These are phyloP conservation scores for Pseudopithomyces chartarum DNA, from an alignment of 2,329 filamentous ascomycete species.

Conservation along the genomic window DNA sequence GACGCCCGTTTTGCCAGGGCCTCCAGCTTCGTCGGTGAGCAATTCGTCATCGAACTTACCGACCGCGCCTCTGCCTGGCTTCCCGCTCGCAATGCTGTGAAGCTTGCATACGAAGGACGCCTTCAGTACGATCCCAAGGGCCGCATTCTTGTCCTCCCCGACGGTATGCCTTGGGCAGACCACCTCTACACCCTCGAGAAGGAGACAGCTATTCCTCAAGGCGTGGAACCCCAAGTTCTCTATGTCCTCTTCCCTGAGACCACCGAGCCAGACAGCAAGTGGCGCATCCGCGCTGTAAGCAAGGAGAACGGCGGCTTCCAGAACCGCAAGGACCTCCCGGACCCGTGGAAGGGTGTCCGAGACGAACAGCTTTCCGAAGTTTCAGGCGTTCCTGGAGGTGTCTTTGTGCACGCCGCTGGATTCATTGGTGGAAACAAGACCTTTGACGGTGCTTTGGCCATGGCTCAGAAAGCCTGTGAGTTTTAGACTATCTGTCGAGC, in stretches of 20 bases:
- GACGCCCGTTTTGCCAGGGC: conserved; percentile 80
- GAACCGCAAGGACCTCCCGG: conserved; percentile 88
- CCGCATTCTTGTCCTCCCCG: conserved; percentile 76
- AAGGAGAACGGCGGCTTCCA: conserved; percentile 83
- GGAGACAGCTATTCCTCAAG: conserved; percentile 47
- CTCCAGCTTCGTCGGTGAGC: conserved; percentile 82
- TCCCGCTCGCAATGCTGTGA: conserved; percentile 80
- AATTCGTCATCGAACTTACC: conserved; percentile 81
- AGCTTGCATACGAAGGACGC: conserved; percentile 73
- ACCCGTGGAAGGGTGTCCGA: conserved; percentile 88
- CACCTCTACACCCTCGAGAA: conserved; percentile 89
- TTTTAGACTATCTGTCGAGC: conserved; percentile 18
- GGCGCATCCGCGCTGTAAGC: conserved; percentile 93
- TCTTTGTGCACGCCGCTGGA: conserved; percentile 92
- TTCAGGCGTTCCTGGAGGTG: conserved; percentile 70
- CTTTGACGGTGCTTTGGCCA: conserved; percentile 82
- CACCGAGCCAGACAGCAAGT: conserved; percentile 75
- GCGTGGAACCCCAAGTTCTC: conserved; percentile 64
- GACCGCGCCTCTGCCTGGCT: conserved; percentile 81
- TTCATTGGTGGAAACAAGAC: conserved; percentile 97
- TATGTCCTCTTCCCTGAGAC: conserved; percentile 94
- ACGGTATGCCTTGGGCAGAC: conserved; percentile 92
- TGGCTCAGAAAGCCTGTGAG: conserved; percentile 77
- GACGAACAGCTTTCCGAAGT: conserved; percentile 82
- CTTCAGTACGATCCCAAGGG: conserved; percentile 72